Conservation (phyloP, 2,329 filamentous ascomycete genomes). For the Aspergillus sp. region DNA sequence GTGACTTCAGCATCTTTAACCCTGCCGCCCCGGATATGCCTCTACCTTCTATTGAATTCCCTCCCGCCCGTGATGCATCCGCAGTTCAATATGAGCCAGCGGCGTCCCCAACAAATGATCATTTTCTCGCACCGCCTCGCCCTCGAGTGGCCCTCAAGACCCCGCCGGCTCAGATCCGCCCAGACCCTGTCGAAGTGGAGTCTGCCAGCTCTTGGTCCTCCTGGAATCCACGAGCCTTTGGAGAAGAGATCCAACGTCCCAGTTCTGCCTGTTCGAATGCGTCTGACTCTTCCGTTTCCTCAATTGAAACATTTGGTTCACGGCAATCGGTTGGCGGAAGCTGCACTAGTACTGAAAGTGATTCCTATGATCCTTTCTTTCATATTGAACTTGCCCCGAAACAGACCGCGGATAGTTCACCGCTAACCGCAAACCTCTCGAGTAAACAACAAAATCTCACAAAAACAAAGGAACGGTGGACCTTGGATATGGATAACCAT, state of each 20-base stretch:
- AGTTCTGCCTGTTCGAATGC: constrained; percentile 59
- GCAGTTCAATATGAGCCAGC: constrained; percentile 23
- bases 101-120: constrained; percentile 31
- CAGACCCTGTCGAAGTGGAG: constrained; percentile 31
- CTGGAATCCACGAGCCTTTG: constrained; percentile 33
- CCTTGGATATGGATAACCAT: constrained; percentile 64
- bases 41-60: constrained; percentile 46
- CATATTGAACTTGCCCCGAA: constrained; percentile 42
- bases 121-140: constrained; percentile 41
- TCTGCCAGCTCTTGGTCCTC: constrained; percentile 33
- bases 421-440: constrained; percentile 30
- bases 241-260: constrained; percentile 53
- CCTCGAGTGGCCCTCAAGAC: constrained; percentile 42
- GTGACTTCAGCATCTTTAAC: constrained; percentile 35
- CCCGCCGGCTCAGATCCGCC: constrained; percentile 47
- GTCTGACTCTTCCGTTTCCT: constrained; percentile 64
- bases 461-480: constrained; percentile 49
- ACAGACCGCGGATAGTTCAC: constrained; percentile 39
- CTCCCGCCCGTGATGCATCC: constrained; percentile 27
- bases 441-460: constrained; percentile 25
- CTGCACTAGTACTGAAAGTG: constrained; percentile 62
- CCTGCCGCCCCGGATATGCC: constrained; percentile 39
- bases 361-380: constrained; percentile 57
- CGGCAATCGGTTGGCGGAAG: constrained; percentile 59
- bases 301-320: constrained; percentile 57